These are phyloP conservation scores for Fusarium concolor DNA, from an alignment of 2,329 filamentous ascomycete species.

Conservation along the genomic window DNA sequence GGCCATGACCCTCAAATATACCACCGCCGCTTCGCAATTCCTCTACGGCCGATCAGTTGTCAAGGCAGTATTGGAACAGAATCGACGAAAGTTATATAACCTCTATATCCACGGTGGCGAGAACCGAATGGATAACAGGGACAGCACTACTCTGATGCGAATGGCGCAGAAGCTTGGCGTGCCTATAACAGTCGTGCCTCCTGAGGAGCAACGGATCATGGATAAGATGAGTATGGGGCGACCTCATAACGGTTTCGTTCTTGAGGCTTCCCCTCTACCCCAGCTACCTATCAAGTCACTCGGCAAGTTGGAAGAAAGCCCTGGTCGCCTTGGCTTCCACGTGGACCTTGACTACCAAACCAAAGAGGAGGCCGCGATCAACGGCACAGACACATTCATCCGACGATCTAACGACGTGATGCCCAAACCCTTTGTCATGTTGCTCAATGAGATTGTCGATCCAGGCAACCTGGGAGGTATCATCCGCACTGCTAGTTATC, in stretches of 20 bases:
- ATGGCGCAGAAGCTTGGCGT: slow-evolving; percentile 64
- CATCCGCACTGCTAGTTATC: slow-evolving; percentile 86
- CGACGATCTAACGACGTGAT: slow-evolving; percentile 46
- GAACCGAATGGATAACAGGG: slow-evolving; percentile 62
- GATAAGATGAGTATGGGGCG: slow-evolving; percentile 85
- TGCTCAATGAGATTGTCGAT: slow-evolving; percentile 83
- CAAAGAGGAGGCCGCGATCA: slow-evolving; percentile 77
- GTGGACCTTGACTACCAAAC: slow-evolving; percentile 75
- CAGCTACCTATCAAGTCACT: slow-evolving; percentile 74
- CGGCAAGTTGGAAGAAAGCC: slow-evolving; percentile 58
- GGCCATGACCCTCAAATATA: slow-evolving; percentile 64
- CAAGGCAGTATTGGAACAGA: slow-evolving; percentile 76
- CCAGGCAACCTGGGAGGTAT: slow-evolving; percentile 92
- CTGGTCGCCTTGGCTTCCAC: slow-evolving; percentile 63
- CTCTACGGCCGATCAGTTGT: slow-evolving; percentile 88
- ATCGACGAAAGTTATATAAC: slow-evolving; percentile 80
- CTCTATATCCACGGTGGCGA: slow-evolving; percentile 79
- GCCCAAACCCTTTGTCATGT: slow-evolving; percentile 75
- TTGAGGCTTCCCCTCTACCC: slow-evolving; percentile 88
- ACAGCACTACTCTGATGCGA: slow-evolving; percentile 58
- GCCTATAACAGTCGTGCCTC: slow-evolving; percentile 67
- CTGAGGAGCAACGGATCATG: slow-evolving; percentile 74
- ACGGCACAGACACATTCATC: slow-evolving; percentile 71
- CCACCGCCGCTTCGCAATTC: slow-evolving; percentile 90
- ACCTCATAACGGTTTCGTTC: slow-evolving; percentile 89